These are phyloP conservation scores for Lepiota brunneoincarnata DNA, from an alignment of 768 basidiomycete species.

Conservation along the genomic window DNA sequence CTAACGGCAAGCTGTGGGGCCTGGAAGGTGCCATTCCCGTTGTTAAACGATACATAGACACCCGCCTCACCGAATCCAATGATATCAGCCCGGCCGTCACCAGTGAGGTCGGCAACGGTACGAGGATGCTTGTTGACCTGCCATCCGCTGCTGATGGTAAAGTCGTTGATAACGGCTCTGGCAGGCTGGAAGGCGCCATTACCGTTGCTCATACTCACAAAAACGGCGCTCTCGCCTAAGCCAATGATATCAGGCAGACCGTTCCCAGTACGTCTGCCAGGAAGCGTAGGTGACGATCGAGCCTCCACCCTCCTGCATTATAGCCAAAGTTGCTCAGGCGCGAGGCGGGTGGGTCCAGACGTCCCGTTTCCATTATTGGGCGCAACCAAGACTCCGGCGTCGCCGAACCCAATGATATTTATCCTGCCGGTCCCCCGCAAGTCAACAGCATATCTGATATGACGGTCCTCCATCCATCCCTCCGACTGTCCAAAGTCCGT, in stretches of 20 bases:
- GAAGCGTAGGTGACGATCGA: not conserved
- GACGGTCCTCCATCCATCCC: not conserved
- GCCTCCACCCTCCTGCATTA: conserved; percentile 1
- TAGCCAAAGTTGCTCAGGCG: not conserved
- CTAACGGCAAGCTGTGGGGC: not conserved
- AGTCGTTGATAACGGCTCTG: not conserved
- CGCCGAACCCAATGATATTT: conserved; percentile 2
- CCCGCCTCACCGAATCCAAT: not conserved
- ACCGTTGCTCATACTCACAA: not conserved
- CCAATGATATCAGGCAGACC: conserved; percentile 4
- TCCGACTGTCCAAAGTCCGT: not conserved
- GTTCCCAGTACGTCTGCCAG: conserved; percentile 1
- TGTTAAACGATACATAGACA: conserved; percentile 3
- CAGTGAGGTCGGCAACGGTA: conserved; percentile 3
- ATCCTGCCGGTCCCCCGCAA: not conserved
- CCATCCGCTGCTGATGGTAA: not conserved
- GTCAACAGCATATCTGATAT: not conserved
- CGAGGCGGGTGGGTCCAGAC: not conserved
- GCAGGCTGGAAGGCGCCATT: not conserved
- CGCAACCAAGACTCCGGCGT: not conserved
- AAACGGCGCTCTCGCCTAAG: conserved; percentile 1
- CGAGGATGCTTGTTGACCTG: not conserved
- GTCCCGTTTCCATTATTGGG: not conserved
- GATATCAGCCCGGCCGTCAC: not conserved
- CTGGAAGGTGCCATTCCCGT: not conserved